phyloP scores from a whole-genome alignment of 208 protist species.

The Leishmania aethiopica region DNA sequence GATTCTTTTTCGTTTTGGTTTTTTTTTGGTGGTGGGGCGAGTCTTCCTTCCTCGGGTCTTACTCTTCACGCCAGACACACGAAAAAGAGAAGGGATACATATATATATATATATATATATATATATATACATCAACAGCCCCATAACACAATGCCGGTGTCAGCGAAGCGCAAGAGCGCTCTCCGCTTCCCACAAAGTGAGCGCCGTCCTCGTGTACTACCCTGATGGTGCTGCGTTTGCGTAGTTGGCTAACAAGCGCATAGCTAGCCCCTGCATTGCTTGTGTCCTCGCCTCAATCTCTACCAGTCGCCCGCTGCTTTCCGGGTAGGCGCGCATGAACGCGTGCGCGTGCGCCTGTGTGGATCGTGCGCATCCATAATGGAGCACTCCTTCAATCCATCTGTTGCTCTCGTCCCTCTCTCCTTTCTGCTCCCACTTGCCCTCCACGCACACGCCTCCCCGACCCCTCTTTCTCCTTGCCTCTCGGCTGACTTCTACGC shows the following conservation, averaged over 20 bases:
- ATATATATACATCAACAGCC: background rate
- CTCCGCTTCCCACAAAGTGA: background rate
- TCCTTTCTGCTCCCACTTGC: background rate
- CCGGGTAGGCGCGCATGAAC: background rate
- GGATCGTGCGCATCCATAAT: background rate
- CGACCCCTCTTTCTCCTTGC: background rate
- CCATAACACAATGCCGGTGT: background rate
- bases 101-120: background rate
- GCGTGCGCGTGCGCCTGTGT: background rate
- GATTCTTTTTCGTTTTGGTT: background rate
- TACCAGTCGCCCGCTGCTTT: background rate
- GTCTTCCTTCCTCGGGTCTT: background rate
- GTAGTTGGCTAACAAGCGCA: background rate
- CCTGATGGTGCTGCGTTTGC: background rate
- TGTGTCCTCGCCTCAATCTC: background rate
- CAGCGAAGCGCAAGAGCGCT: background rate
- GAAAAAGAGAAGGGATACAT: too few relatives aligned
- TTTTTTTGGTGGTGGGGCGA: background rate
- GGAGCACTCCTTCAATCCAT: background rate
- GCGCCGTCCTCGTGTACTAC: background rate
- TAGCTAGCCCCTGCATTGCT: background rate
- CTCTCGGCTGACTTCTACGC: background rate
- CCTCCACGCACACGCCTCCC: background rate
- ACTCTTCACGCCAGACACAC: background rate
- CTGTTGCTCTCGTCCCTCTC: background rate